phyloP scores from a whole-genome alignment of 495 filamentous ascomycete species.

The Xylaria intraflava region DNA sequence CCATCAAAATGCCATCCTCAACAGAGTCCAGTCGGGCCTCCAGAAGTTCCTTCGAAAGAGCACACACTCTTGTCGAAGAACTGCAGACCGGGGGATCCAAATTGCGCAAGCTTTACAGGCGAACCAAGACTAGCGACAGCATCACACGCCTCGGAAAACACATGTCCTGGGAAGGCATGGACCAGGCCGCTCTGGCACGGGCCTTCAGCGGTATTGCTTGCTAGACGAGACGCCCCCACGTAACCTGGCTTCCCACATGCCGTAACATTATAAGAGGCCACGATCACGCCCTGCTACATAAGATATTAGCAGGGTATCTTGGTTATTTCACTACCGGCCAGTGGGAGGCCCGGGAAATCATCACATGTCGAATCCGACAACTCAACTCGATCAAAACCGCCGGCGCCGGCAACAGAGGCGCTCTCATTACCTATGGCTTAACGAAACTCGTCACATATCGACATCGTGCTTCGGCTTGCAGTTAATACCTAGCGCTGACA shows the following conservation, averaged over 20 bases:
- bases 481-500: too few relatives aligned
- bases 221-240: background rate
- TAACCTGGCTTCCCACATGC: background rate
- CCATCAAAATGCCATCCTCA: background rate
- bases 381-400: background rate
- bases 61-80: conserved; percentile 6
- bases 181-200: background rate
- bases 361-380: background rate
- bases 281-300: background rate
- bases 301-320: background rate
- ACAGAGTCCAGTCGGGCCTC: background rate
- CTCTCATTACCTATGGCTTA: too few relatives aligned
- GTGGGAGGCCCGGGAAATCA: background rate
- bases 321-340: too few relatives aligned
- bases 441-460: too few relatives aligned
- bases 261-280: background rate
- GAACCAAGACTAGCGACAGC: conserved; percentile 1
- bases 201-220: background rate
- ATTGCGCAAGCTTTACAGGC: background rate
- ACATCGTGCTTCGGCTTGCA: too few relatives aligned
- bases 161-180: conserved; percentile 3
- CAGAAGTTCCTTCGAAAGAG: background rate
- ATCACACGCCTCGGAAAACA: conserved; percentile 4
- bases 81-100: background rate
- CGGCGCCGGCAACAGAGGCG: too few relatives aligned